Evolutionary conservation across 495 filamentous ascomycete species (phyloP).

Genomic region (Aspergillus heteromorphus): DNA sequence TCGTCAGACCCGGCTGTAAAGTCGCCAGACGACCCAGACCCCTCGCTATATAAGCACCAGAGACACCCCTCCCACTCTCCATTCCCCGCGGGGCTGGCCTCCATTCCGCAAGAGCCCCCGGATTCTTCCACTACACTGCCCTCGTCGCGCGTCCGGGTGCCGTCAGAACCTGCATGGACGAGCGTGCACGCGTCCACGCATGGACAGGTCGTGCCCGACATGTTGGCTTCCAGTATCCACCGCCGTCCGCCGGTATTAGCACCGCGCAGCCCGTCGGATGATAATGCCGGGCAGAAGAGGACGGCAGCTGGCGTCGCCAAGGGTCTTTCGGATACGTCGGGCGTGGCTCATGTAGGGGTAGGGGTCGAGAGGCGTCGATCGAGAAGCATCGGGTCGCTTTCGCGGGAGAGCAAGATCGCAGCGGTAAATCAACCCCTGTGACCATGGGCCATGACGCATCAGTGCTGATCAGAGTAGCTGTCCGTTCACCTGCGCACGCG

Average conservation of each 20-base stretch:
- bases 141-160: neutral
- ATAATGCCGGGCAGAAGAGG: neutral
- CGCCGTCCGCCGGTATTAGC: neutral
- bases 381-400: constrained; percentile 60
- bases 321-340: neutral
- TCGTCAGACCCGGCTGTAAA: neutral
- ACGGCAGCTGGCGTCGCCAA: neutral
- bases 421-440: constrained; percentile 51
- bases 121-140: neutral
- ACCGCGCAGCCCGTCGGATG: neutral
- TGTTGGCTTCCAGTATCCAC: neutral
- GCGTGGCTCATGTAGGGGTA: constrained; percentile 10
- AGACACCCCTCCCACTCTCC: neutral
- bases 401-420: constrained; percentile 60
- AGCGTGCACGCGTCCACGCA: neutral
- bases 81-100: neutral
- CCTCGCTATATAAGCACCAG: neutral
- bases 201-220: neutral
- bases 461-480: constrained; percentile 46
- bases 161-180: neutral
- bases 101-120: neutral
- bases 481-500: constrained; percentile 72
- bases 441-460: neutral
- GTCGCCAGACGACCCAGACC: neutral
- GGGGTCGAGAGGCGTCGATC: constrained; percentile 48